Evolutionary conservation across 2,329 filamentous ascomycete genomes (phyloP).

Genomic region (Phyllosticta paracitricarpa): DNA sequence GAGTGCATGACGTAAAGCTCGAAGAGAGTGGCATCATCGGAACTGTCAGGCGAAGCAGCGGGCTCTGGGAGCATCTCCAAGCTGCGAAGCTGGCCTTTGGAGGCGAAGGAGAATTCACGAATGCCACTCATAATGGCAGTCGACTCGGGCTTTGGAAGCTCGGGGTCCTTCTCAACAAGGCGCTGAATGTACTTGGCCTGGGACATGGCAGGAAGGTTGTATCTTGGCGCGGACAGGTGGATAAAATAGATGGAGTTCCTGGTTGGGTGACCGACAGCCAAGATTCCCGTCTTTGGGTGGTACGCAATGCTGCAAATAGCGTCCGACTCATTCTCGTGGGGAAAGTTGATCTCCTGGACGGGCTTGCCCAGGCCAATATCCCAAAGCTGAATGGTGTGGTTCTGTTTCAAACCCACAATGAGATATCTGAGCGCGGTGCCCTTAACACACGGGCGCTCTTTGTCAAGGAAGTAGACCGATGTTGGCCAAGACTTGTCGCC

Average conservation of each 20-base stretch:
- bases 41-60: constrained; percentile 44
- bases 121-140: constrained; percentile 97
- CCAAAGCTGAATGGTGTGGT: constrained; percentile 97
- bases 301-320: constrained; percentile 97
- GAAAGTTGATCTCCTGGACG: constrained; percentile 93
- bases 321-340: constrained; percentile 90
- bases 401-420: constrained; percentile 97
- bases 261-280: constrained; percentile 90
- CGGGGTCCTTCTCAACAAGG: constrained; percentile 51
- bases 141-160: constrained; percentile 70
- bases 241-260: constrained; percentile 97
- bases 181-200: constrained; percentile 82
- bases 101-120: constrained; percentile 84
- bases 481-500: constrained; percentile 95
- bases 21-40: constrained; percentile 67
- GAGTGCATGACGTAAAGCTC: constrained; percentile 98
- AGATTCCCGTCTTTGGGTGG: constrained; percentile 83
- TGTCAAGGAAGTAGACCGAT: constrained; percentile 91
- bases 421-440: constrained; percentile 86
- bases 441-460: constrained; percentile 86
- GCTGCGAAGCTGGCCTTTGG: constrained; percentile 78
- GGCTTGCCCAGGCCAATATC: constrained; percentile 90
- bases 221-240: constrained; percentile 87
- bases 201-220: constrained; percentile 67
- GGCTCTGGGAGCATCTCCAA: constrained; percentile 75